Evolutionary conservation across 2,329 filamentous ascomycete species (phyloP), one percentile per base, ranked within the genome.

Genomic region (Hymenoscyphus occultus): DNA sequence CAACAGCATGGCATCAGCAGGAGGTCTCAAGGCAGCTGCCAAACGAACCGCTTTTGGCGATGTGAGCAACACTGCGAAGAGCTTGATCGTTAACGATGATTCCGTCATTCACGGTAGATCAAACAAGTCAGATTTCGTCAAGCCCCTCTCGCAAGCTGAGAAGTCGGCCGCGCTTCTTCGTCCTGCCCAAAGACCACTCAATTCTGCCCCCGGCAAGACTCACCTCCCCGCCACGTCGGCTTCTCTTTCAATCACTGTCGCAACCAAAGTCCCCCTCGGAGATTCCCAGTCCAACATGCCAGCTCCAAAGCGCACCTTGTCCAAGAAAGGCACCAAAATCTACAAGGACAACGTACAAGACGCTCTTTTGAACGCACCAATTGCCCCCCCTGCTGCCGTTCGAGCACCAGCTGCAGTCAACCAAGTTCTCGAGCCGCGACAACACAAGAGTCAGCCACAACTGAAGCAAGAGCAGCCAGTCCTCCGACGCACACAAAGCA

Each of bases 1-100:
- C 79, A 72, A 80, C 74, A 71, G 70, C 58, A 81, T 81, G 71
- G 75, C 83, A 67, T 80, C 83, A 67, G 82, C 81, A 60, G 82
- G 80, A 65, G 82, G 81, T 48, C 78, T 88, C 69, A 91, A 89
- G 77, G 83, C 83, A 62, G 82, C 85, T 64, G 82, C 88, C 63
- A 95, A 93, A 80, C 88, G 93, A 70, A 87, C 88, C 68, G 91
- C 87, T 13, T 93, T 96, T 77, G 90, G 86, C 60, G 93, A 96
- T 76, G 84, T 95, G 67, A 95, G 90, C 81, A 94, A 93, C 74
- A 87, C 83, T 0, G 62, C 75, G 42, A 79, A 78, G 67, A 67
- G 73, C 39, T 66, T 76, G 39, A 75, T 76, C 19, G 77, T 75
- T 60, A 84, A 85, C 71, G 87, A 90, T 75, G 87, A 90, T 71